Evolutionary conservation across 805 yeast species (phyloP).

Genomic region (Wickerhamomyces kurtzmanii): DNA sequence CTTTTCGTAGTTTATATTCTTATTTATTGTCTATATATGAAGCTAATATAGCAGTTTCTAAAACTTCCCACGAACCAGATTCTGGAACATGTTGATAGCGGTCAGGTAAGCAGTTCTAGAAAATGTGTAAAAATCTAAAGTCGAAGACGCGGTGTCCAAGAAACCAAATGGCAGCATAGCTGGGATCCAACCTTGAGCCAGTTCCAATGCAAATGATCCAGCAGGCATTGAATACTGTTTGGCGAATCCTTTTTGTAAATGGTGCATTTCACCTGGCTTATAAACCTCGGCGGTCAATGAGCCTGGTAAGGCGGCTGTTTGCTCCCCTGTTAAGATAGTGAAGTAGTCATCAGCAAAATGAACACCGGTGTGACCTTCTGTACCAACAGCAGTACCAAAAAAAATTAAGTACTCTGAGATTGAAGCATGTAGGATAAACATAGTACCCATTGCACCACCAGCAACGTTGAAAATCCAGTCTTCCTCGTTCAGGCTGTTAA

Average conservation of each 20-base stretch:
- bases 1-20: too few species aligned
- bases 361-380: slow-evolving; percentile 93
- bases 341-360: slow-evolving; percentile 98
- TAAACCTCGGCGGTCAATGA: slow-evolving; percentile 62
- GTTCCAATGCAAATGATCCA: slow-evolving; percentile 81
- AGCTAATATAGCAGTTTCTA: too few species aligned
- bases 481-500: slow-evolving; percentile 62
- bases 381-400: slow-evolving; percentile 89
- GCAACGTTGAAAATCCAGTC: slow-evolving; percentile 98
- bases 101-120: slow-evolving; percentile 63
- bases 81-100: slow-evolving; percentile 66
- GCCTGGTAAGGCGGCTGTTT: slow-evolving; percentile 61
- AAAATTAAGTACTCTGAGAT: slow-evolving; percentile 85
- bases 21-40: too few species aligned
- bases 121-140: slow-evolving; percentile 68
- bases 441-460: slow-evolving; percentile 97
- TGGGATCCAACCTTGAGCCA: slow-evolving; percentile 99
- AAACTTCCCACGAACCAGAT: slow-evolving; percentile 63
- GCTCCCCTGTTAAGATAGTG: slow-evolving; percentile 77
- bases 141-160: slow-evolving; percentile 67
- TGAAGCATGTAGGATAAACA: slow-evolving; percentile 93
- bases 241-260: slow-evolving; percentile 57
- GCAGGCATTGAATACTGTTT: slow-evolving; percentile 84
- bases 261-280: slow-evolving; percentile 81
- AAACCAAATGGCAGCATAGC: slow-evolving; percentile 96